A percentile compares a stretch with the other conserved stretches of the same genome.
Evolutionary conservation across 805 yeast species (phyloP).

Genomic region (Yarrowia bubula): DNA sequence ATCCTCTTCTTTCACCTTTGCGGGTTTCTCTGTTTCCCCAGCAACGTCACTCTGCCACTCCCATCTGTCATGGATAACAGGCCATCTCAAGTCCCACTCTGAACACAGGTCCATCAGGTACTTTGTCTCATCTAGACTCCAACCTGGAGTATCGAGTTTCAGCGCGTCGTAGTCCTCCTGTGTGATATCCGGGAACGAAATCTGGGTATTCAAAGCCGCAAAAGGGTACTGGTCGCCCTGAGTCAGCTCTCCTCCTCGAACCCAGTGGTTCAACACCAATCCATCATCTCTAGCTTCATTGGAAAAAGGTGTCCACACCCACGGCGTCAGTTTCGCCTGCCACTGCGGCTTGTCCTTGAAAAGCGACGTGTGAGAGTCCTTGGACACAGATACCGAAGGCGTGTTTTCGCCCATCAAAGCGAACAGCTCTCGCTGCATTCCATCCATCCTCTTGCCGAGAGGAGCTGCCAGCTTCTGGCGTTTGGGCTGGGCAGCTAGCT

Average conservation of each 20-base stretch:
- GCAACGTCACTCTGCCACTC: constrained; percentile 35
- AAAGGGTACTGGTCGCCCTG: constrained; percentile 55
- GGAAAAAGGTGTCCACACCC: constrained; percentile 69
- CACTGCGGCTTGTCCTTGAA: constrained; percentile 65
- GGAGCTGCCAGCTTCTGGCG: constrained; percentile 4
- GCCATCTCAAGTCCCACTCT: constrained; percentile 65
- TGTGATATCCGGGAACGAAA: constrained; percentile 68
- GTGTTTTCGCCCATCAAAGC: constrained; percentile 87
- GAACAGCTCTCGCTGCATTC: constrained; percentile 87
- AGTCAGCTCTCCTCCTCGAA: constrained; percentile 53
- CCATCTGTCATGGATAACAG: constrained; percentile 62
- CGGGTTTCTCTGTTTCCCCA: background rate
- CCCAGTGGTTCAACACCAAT: constrained; percentile 76
- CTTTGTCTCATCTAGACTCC: constrained; percentile 77
- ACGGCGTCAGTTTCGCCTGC: constrained; percentile 68
- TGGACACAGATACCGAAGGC: constrained; percentile 70
- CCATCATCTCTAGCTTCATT: constrained; percentile 53
- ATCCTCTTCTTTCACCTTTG: background rate
- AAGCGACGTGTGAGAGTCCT: constrained; percentile 32
- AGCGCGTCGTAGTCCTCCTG: constrained; percentile 57
- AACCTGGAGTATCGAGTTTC: constrained; percentile 42
- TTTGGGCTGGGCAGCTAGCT: constrained; percentile 27
- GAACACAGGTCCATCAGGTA: constrained; percentile 66
- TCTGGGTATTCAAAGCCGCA: constrained; percentile 67
- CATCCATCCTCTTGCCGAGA: constrained; percentile 41